Evolutionary conservation across 2,329 filamentous ascomycete species (phyloP), one percentile per base, ranked within the genome.

Genomic region (Arthrobotrys megalospora): DNA sequence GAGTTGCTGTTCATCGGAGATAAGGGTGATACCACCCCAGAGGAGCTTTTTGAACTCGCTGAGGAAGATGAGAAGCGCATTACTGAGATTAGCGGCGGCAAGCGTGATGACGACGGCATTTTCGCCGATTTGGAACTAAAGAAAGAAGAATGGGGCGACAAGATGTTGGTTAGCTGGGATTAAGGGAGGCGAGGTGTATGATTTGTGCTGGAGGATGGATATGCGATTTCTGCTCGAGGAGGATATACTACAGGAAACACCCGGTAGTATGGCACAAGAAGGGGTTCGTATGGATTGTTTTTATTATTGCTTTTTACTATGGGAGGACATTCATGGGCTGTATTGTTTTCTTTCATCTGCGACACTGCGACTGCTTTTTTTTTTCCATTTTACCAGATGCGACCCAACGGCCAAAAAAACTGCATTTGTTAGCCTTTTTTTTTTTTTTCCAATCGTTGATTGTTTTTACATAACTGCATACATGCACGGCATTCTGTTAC

Each of bases 1-100:
- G 93, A 97, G 82, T 88, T 97, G 67, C 85, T 97, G 8, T 87
- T 97, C 71, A 91, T 97, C 52, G 93, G 94, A 6, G 90, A 93
- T 81, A 88, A 88, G 0, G 86, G 88, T 0, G 88, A 88, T 1
- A 86, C 88, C 79, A 83, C 86, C 5, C 86, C 86, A 14, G 90
- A 91, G 81, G 88, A 90, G 1, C 90, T 97, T 53, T 89, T 94
- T 83, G 89, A 91, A 82, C 85, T 96, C 1, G 92, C 93, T 83
- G 87, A 91, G 11, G 92, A 95, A 82, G 92, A 96, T 80, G 87
- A 91, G 79, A 85, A 90, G 72, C 87, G 92, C 6, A 90, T 93
- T 83, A 86, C 88, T 82, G 84, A 89, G 80, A 84, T 91, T 11
- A 84, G 87, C 80, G 89, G 88, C 88, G 71, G 53, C 19, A 67